Evolutionary conservation across 2,329 filamentous ascomycete genomes (phyloP).

Genomic region (Furcasterigmium furcatum): DNA sequence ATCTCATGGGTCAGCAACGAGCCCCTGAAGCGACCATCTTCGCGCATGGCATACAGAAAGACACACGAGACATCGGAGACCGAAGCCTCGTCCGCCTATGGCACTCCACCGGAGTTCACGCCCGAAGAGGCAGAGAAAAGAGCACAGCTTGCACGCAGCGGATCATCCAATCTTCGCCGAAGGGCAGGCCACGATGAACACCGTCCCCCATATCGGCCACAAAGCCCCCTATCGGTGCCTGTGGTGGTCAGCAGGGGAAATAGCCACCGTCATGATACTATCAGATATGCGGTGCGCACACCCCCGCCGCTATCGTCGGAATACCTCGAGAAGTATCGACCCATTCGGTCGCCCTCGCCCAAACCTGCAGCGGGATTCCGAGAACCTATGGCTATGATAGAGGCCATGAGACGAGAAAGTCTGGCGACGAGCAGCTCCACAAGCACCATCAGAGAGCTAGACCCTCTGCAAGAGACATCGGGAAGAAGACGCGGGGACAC

Average conservation of each 20-base stretch:
- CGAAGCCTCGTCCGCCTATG: constrained; percentile 20
- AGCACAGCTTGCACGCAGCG: not conserved
- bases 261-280: not conserved
- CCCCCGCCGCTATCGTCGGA: constrained; percentile 24
- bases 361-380: not conserved
- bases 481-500: not conserved
- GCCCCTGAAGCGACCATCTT: constrained; percentile 34
- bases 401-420: constrained; percentile 4
- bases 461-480: not conserved
- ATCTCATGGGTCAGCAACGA: constrained; percentile 31
- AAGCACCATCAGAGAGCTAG: not conserved
- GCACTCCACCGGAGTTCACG: constrained; percentile 24
- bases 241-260: not conserved
- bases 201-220: not conserved
- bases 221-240: constrained; percentile 3
- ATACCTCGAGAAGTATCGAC: constrained; percentile 27
- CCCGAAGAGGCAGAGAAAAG: constrained; percentile 7
- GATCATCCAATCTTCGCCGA: constrained; percentile 1
- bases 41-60: constrained; percentile 17
- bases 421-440: not conserved
- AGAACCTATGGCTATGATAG: constrained; percentile 2
- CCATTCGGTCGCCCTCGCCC: constrained; percentile 13
- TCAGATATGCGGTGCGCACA: not conserved
- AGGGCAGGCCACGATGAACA: not conserved
- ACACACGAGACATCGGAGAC: constrained; percentile 14